Percentiles rank a stretch among this genome's conserved stretches.
Evolutionary conservation across 2,329 filamentous ascomycete species (phyloP).

Genomic region (Fusarium longipes): DNA sequence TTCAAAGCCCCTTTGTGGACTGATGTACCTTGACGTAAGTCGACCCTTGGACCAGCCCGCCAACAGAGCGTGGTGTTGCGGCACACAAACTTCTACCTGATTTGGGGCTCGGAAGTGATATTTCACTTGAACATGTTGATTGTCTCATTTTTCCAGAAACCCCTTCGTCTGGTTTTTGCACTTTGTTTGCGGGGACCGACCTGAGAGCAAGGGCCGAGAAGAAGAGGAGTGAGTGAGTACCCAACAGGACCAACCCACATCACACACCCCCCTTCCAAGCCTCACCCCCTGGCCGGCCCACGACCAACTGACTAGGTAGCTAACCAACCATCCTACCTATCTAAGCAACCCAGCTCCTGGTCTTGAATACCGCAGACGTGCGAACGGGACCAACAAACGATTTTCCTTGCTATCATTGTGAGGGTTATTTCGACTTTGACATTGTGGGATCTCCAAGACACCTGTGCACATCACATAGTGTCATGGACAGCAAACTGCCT

Average conservation of each 20-base stretch:
- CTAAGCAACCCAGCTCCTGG: conserved; percentile 42
- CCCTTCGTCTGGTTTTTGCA: conserved; percentile 36
- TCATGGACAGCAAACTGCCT: conserved; percentile 47
- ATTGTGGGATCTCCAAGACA: conserved; percentile 43
- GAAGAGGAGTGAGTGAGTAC: conserved; percentile 34
- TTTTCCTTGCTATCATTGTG: conserved; percentile 41
- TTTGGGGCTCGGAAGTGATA: conserved; percentile 44
- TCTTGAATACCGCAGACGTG: conserved; percentile 37
- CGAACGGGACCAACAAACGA: conserved; percentile 44
- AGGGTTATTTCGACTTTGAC: conserved; percentile 47
- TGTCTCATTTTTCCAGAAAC: conserved; percentile 34
- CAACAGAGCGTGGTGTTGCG: conserved; percentile 41
- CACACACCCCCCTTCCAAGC: conserved; percentile 42
- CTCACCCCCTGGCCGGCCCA: conserved; percentile 42
- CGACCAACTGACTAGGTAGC: conserved; percentile 39
- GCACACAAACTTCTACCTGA: conserved; percentile 42
- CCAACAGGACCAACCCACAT: conserved; percentile 45
- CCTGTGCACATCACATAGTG: conserved; percentile 45
- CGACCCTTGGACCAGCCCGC: conserved; percentile 29
- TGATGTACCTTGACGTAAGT: conserved; percentile 48
- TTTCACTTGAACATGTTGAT: conserved; percentile 39
- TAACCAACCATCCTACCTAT: conserved; percentile 44
- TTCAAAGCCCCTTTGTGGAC: conserved; percentile 41
- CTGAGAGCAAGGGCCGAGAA: conserved; percentile 29
- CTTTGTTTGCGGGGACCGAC: conserved; percentile 42